A percentile compares a stretch with the other conserved stretches of the same genome.
These are phyloP conservation scores for Candolleomyces efflorescens DNA, from an alignment of 768 basidiomycete species.

Conservation along the genomic window DNA sequence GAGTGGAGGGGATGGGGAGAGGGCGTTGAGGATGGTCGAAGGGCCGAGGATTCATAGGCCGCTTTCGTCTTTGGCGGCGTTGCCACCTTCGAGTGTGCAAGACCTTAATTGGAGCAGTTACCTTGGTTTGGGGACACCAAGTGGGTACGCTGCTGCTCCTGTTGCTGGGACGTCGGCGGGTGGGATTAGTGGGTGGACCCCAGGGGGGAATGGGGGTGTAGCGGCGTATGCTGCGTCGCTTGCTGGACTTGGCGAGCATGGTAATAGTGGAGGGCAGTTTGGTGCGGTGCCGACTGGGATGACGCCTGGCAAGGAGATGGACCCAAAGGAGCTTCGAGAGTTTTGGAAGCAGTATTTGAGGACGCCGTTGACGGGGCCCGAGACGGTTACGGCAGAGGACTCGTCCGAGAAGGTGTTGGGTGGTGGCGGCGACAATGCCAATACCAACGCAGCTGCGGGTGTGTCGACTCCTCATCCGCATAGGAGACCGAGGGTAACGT, in stretches of 20 bases:
- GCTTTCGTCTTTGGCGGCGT: slow-evolving; percentile 5
- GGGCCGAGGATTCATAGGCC: slow-evolving; percentile 5
- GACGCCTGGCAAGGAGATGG: slow-evolving; percentile 19
- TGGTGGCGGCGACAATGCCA: not conserved
- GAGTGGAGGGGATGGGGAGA: slow-evolving; percentile 5
- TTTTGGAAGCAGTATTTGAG: slow-evolving; percentile 76
- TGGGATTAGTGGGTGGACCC: slow-evolving; percentile 4
- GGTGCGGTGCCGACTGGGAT: slow-evolving; percentile 5
- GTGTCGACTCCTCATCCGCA: slow-evolving; percentile 5
- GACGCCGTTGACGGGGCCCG: slow-evolving; percentile 44
- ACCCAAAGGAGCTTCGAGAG: slow-evolving; percentile 51
- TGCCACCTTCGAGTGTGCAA: slow-evolving; percentile 2
- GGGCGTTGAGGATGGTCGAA: not conserved
- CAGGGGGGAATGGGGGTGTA: not conserved
- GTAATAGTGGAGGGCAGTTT: not conserved
- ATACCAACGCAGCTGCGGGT: no score
- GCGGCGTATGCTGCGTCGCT: not conserved
- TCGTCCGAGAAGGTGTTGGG: not conserved
- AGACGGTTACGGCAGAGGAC: not conserved
- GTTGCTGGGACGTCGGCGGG: not conserved
- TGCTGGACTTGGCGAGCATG: not conserved
- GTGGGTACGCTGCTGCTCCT: not conserved
- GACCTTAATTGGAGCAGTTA: not conserved
- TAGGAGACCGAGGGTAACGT: slow-evolving; percentile 55
- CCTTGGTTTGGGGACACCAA: not conserved